phyloP scores from a whole-genome alignment of 2,329 filamentous ascomycete genomes.

The Sarocladiaceae sp. region DNA sequence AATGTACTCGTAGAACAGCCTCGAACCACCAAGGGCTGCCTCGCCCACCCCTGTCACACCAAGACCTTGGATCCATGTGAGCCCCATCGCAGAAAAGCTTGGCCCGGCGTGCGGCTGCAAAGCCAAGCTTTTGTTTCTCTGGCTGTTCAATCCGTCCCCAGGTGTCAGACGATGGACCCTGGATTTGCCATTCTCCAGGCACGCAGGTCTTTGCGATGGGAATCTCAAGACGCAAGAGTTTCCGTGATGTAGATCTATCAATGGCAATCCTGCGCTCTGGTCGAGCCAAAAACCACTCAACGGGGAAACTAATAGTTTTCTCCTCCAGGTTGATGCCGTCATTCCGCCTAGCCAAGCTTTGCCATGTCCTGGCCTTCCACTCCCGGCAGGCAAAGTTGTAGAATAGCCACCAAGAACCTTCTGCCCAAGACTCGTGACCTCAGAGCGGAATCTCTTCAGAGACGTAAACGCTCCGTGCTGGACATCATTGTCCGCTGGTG shows the following conservation, averaged over 20 bases:
- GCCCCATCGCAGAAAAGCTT: constrained; percentile 7
- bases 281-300: no score
- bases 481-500: no score
- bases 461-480: no score
- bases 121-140: background rate
- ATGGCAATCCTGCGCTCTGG: no score
- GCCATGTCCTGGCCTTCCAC: background rate
- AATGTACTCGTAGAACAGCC: background rate
- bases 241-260: no score
- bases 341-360: background rate
- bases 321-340: no score
- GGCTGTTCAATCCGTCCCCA: background rate
- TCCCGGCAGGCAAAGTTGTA: constrained; percentile 1
- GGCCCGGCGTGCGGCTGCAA: constrained; percentile 5
- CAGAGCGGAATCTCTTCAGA: no score
- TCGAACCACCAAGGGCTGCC: background rate
- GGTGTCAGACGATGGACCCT: background rate
- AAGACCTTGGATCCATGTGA: background rate
- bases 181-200: background rate
- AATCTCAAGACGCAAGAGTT: background rate
- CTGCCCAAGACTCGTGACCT: no score
- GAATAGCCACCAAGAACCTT: background rate
- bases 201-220: background rate
- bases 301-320: no score
- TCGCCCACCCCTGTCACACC: background rate